Conservation (phyloP, 306 rosid genomes). For the Vigna mungo region DNA sequence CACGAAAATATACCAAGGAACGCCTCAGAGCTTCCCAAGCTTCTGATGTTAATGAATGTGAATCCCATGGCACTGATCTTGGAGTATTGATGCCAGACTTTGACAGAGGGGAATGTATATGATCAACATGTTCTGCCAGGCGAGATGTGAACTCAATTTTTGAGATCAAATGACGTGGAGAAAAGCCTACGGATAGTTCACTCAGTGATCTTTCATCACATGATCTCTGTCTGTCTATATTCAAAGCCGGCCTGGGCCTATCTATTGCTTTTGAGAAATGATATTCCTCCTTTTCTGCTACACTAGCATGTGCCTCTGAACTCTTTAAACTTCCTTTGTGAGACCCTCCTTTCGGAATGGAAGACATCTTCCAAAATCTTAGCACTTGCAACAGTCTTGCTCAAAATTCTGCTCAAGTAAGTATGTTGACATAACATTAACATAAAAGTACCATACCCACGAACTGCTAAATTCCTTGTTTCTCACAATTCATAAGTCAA, state of each 20-base stretch:
- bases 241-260: slow-evolving; percentile 68
- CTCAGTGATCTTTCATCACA: slow-evolving; percentile 68
- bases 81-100: slow-evolving; percentile 61
- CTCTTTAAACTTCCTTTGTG: slow-evolving; percentile 57
- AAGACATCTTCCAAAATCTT: slow-evolving; percentile 47
- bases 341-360: slow-evolving; percentile 41
- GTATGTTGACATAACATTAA: slow-evolving; percentile 17
- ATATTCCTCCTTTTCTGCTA: slow-evolving; percentile 56
- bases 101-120: slow-evolving; percentile 52
- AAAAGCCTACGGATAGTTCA: slow-evolving; percentile 61
- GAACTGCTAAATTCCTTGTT: slow-evolving; percentile 6
- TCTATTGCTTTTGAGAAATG: slow-evolving; percentile 66
- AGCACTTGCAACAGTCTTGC: slow-evolving; percentile 36
- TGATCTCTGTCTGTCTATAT: slow-evolving; percentile 78
- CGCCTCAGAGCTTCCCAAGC: slow-evolving; percentile 88
- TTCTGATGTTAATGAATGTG: slow-evolving; percentile 66
- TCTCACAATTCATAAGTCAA: slow-evolving; percentile 10
- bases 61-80: slow-evolving; percentile 55
- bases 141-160: slow-evolving; percentile 55
- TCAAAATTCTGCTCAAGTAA: slow-evolving; percentile 54
- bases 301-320: slow-evolving; percentile 39
- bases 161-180: slow-evolving; percentile 55
- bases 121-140: slow-evolving; percentile 52
- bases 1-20: slow-evolving; percentile 79
- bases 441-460: background rate